Percentiles rank a stretch among this genome's conserved stretches.
Conservation (phyloP, 2,329 filamentous ascomycete species). For the Epichloe hybrida region DNA sequence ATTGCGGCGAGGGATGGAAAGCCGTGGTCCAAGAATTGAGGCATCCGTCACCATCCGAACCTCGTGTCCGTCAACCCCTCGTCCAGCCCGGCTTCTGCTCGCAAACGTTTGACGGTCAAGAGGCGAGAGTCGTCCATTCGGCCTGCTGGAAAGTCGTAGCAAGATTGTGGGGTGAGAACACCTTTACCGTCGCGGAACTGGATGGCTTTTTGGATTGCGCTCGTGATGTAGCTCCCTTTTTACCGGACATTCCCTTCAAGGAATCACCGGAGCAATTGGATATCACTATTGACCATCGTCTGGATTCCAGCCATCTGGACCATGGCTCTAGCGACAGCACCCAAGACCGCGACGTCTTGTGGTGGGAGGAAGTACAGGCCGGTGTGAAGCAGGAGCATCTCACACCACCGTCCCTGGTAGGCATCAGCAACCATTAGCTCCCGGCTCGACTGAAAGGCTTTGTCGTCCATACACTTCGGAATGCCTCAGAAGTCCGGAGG, state of each 20-base stretch:
- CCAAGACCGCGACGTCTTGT: not conserved
- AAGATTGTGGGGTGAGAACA: not conserved
- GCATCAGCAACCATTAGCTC: not conserved
- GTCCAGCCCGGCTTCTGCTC: constrained; percentile 1
- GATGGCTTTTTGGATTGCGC: constrained; percentile 6
- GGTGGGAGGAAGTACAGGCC: constrained; percentile 2
- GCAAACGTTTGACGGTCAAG: not conserved
- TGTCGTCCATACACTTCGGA: not conserved
- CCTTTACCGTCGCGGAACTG: constrained; percentile 6
- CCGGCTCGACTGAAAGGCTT: constrained; percentile 2
- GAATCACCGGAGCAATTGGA: constrained; percentile 5
- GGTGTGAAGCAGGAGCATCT: constrained; percentile 2
- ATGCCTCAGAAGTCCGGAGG: not conserved
- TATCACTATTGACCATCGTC: constrained; percentile 5
- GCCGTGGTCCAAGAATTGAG: constrained; percentile 2
- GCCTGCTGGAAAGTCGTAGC: constrained; percentile 6
- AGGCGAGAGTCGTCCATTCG: constrained; percentile 5
- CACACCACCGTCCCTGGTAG: constrained; percentile 2
- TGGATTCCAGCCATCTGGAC: constrained; percentile 3
- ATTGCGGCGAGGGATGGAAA: constrained; percentile 5
- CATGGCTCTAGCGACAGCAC: not conserved
- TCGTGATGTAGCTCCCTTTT: constrained; percentile 2
- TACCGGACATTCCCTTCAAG: constrained; percentile 4
- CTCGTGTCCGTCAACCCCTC: constrained; percentile 1
- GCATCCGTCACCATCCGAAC: not conserved